These are phyloP conservation scores for Thalassiosira mediterranea DNA, from an alignment of 352 stramenopile genomes.

Conservation along the genomic window DNA sequence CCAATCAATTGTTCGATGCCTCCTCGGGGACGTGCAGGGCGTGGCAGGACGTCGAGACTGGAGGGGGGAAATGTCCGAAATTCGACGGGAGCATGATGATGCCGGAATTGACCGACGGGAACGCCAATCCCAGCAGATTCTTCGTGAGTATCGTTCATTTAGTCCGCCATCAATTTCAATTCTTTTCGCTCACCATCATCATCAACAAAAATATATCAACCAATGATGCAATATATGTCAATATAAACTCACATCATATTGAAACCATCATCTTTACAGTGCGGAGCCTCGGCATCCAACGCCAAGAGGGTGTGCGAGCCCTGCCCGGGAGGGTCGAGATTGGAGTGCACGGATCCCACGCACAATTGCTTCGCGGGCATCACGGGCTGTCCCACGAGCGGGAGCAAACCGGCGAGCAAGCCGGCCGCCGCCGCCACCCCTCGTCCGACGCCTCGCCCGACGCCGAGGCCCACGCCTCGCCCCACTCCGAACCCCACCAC, in stretches of 20 bases:
- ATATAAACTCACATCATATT: too few relatives aligned
- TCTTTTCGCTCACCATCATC: too few relatives aligned
- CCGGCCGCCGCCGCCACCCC: neutral
- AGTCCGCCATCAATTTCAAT: too few relatives aligned
- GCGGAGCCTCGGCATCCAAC: conserved; percentile 41
- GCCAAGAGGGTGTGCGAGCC: conserved; percentile 44
- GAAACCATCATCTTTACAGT: too few relatives aligned
- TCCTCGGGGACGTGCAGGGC: conserved; percentile 10
- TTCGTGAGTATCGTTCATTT: too few relatives aligned
- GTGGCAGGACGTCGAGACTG: conserved; percentile 39
- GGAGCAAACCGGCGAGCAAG: neutral
- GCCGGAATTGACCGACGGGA: conserved; percentile 35
- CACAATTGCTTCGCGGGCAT: conserved; percentile 57
- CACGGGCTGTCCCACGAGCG: conserved; percentile 33
- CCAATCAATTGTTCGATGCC: conserved; percentile 55
- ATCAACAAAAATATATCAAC: too few relatives aligned
- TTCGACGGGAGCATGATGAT: conserved; percentile 39
- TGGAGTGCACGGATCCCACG: conserved; percentile 41
- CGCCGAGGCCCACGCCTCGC: neutral
- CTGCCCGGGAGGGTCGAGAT: conserved; percentile 40
- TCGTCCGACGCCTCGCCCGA: neutral
- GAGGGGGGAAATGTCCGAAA: conserved; percentile 21
- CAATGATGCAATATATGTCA: too few relatives aligned
- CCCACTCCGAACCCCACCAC: neutral
- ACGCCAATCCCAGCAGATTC: conserved; percentile 44